A percentile compares a stretch with the other conserved stretches of the same genome.
phyloP scores from a whole-genome alignment of 345 rosid species.

The Eucalyptus virginea region DNA sequence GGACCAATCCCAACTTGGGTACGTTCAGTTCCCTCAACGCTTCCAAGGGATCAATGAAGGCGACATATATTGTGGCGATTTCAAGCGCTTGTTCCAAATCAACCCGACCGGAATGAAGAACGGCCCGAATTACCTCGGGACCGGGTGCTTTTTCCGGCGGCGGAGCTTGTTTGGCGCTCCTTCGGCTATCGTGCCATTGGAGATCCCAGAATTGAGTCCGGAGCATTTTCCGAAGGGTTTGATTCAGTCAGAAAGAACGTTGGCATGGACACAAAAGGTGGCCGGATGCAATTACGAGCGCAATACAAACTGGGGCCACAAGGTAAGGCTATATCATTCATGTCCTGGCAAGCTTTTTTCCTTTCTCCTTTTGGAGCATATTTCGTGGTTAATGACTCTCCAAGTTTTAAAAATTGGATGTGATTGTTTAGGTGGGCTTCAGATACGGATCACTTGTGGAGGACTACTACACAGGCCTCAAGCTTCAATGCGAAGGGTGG shows the following conservation, averaged over 20 bases:
- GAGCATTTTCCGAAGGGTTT: slow-evolving; percentile 3
- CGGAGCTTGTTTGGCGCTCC: slow-evolving; percentile 46
- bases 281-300: slow-evolving; percentile 44
- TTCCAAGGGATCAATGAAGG: slow-evolving; percentile 35
- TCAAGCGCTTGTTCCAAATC: slow-evolving; percentile 17
- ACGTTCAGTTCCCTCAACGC: slow-evolving; percentile 63
- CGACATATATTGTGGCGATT: slow-evolving; percentile 43
- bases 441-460: slow-evolving; percentile 70
- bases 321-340: slow-evolving; percentile 16
- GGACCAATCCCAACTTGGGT: slow-evolving; percentile 7
- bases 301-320: slow-evolving; percentile 50
- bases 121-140: slow-evolving; percentile 43
- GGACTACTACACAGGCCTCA: slow-evolving; percentile 47
- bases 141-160: slow-evolving; percentile 53
- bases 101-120: slow-evolving; percentile 30
- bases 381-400: too few relatives aligned
- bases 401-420: background rate
- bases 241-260: slow-evolving; percentile 2
- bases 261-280: slow-evolving; percentile 37
- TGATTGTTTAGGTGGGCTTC: slow-evolving; percentile 32
- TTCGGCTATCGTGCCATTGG: background rate
- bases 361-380: background rate
- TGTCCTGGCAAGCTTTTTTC: background rate
- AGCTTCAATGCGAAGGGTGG: slow-evolving; percentile 65
- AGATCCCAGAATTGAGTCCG: slow-evolving; percentile 22